Conservation (phyloP, 352 stramenopile species). For the Nothophytophthora sp. region DNA sequence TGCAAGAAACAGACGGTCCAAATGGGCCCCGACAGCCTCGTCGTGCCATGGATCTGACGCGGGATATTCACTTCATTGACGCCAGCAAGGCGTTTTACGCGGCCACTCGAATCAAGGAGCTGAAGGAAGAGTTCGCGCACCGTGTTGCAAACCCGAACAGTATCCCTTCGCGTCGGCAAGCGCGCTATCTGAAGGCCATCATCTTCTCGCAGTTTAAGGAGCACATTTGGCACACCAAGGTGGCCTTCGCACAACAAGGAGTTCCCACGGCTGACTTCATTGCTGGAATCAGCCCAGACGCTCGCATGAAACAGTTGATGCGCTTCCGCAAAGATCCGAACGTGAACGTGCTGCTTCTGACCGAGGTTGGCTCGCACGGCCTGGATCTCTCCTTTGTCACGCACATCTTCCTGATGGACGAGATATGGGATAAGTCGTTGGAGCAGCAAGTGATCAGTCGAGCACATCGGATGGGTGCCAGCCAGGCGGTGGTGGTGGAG, state of each 20-base stretch:
- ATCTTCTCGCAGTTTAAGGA: slow-evolving; percentile 86
- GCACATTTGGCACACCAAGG: slow-evolving; percentile 74
- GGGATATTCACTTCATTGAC: slow-evolving; percentile 49
- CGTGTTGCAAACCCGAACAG: slow-evolving; percentile 6
- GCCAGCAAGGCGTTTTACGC: slow-evolving; percentile 80
- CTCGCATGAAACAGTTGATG: slow-evolving; percentile 56
- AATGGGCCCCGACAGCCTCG: slow-evolving; percentile 24
- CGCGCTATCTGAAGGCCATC: slow-evolving; percentile 64
- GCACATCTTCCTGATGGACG: slow-evolving; percentile 98
- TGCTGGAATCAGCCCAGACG: slow-evolving; percentile 33
- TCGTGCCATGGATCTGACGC: slow-evolving; percentile 32
- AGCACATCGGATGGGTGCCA: slow-evolving; percentile 96
- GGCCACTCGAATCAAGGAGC: slow-evolving; percentile 58
- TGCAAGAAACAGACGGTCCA: slow-evolving; percentile 18
- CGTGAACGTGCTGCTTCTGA: slow-evolving; percentile 93
- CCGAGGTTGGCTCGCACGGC: slow-evolving; percentile 93
- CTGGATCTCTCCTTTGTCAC: slow-evolving; percentile 98
- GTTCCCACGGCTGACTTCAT: slow-evolving; percentile 72
- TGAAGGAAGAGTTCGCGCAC: slow-evolving; percentile 54
- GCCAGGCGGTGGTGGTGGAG: slow-evolving; percentile 91
- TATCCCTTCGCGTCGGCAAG: slow-evolving; percentile 15
- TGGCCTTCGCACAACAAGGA: slow-evolving; percentile 74
- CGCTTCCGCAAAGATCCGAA: slow-evolving; percentile 61
- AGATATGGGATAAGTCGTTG: slow-evolving; percentile 96
- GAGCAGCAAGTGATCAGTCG: slow-evolving; percentile 96